phyloP scores from a whole-genome alignment of 768 basidiomycete genomes.

The Mycena maculata region DNA sequence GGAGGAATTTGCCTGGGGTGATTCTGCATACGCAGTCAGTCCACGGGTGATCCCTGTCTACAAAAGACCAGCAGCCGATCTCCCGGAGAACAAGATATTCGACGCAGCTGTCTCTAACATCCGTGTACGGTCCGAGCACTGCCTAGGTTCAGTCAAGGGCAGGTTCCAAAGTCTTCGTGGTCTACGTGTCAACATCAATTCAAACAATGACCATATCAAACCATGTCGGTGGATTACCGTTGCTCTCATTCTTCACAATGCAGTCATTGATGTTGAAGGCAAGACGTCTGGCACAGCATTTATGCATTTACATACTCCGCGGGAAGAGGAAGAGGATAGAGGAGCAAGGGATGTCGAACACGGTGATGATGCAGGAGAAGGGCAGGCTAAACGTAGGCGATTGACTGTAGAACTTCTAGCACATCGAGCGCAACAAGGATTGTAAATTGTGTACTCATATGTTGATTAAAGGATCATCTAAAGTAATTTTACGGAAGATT shows the following conservation, averaged over 20 bases:
- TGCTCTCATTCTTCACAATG: slow-evolving; percentile 50
- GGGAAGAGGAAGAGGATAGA: slow-evolving; percentile 31
- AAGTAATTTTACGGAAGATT: too few relatives aligned
- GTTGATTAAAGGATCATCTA: too few relatives aligned
- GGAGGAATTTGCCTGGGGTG: slow-evolving; percentile 42
- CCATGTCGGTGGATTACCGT: slow-evolving; percentile 46
- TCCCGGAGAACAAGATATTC: slow-evolving; percentile 42
- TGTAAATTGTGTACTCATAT: slow-evolving; percentile 3
- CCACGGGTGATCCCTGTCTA: slow-evolving; percentile 44
- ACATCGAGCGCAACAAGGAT: slow-evolving; percentile 6
- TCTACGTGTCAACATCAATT: slow-evolving; percentile 45
- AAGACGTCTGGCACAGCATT: slow-evolving; percentile 29
- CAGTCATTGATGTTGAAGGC: slow-evolving; percentile 50
- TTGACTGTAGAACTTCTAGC: slow-evolving; percentile 37
- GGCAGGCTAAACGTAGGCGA: slow-evolving; percentile 30
- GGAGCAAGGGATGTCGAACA: slow-evolving; percentile 5
- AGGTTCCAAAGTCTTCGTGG: slow-evolving; percentile 46
- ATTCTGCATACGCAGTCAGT: slow-evolving; percentile 42
- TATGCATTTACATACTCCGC: slow-evolving; percentile 11
- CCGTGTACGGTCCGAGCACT: slow-evolving; percentile 50
- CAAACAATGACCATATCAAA: slow-evolving; percentile 39
- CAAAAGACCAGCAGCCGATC: slow-evolving; percentile 43
- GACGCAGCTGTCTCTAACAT: slow-evolving; percentile 42
- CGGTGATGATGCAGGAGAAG: slow-evolving; percentile 25
- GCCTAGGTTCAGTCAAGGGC: slow-evolving; percentile 50